Evolutionary conservation across 2,329 filamentous ascomycete species (phyloP).

Genomic region (Xylaria sp.): DNA sequence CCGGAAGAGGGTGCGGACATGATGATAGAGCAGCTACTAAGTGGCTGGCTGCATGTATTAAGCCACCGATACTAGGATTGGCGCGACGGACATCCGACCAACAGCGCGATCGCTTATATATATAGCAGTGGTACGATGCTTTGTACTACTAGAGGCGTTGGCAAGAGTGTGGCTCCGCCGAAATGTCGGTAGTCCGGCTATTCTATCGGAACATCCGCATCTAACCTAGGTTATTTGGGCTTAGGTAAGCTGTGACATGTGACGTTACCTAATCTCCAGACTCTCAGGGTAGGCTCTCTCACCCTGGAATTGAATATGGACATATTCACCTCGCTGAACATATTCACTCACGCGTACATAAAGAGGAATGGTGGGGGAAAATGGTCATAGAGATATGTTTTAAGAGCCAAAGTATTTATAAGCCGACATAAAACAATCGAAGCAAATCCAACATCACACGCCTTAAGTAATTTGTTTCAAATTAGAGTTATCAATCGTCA

Average conservation of each 20-base stretch:
- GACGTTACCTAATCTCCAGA: background rate
- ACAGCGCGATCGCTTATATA: background rate
- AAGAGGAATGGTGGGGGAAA: no score
- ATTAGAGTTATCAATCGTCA: no score
- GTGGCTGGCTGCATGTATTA: conserved; percentile 2
- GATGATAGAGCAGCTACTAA: conserved; percentile 7
- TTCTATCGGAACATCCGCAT: conserved; percentile 27
- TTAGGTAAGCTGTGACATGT: conserved; percentile 9
- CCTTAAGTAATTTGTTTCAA: no score
- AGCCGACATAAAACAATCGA: no score
- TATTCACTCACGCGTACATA: no score
- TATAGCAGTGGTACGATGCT: background rate
- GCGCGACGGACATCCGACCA: conserved; percentile 35
- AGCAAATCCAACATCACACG: no score
- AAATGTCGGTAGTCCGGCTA: conserved; percentile 33
- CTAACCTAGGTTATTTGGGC: background rate
- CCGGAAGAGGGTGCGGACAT: conserved; percentile 34
- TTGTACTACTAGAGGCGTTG: background rate
- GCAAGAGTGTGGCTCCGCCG: conserved; percentile 19
- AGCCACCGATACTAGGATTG: conserved; percentile 3
- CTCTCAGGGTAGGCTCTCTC: background rate
- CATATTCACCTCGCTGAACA: no score
- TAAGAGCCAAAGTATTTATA: no score
- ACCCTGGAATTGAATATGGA: background rate
- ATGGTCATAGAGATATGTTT: no score